Evolutionary conservation across 2,329 filamentous ascomycete species (phyloP).

Genomic region (Monosporascus sp.): DNA sequence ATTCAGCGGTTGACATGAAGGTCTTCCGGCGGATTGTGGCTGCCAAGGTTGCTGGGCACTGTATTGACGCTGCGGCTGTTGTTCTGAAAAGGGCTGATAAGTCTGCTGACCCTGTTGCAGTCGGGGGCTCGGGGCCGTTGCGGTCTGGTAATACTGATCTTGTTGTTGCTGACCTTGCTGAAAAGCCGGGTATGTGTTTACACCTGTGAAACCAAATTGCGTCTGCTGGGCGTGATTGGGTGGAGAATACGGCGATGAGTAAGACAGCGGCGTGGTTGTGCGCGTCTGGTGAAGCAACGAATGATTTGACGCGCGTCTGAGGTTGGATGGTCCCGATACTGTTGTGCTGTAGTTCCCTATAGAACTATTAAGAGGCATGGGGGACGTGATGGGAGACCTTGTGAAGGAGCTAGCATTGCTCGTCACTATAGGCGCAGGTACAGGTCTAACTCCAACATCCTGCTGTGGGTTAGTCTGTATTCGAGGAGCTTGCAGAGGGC

Average conservation of each 20-base stretch:
- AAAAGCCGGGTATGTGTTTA: not conserved
- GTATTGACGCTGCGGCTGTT: not conserved
- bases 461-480: not conserved
- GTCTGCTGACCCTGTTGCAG: constrained; percentile 9
- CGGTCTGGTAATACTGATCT: constrained; percentile 5
- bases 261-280: not conserved
- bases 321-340: not conserved
- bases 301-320: constrained; percentile 1
- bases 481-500: not conserved
- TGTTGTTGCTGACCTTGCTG: constrained; percentile 6
- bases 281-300: constrained; percentile 1
- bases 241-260: constrained; percentile 2
- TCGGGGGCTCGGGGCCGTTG: constrained; percentile 5
- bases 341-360: not conserved
- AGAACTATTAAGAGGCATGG: not conserved
- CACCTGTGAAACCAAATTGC: constrained; percentile 1
- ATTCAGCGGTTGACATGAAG: not conserved
- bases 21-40: not conserved
- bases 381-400: not conserved
- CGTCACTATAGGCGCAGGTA: not conserved
- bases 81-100: constrained; percentile 6
- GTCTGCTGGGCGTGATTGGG: constrained; percentile 4
- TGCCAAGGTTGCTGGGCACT: not conserved
- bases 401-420: not conserved
- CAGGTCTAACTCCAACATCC: not conserved